These are phyloP conservation scores for Tuber indicum DNA, from an alignment of 495 filamentous ascomycete species.

Conservation along the genomic window DNA sequence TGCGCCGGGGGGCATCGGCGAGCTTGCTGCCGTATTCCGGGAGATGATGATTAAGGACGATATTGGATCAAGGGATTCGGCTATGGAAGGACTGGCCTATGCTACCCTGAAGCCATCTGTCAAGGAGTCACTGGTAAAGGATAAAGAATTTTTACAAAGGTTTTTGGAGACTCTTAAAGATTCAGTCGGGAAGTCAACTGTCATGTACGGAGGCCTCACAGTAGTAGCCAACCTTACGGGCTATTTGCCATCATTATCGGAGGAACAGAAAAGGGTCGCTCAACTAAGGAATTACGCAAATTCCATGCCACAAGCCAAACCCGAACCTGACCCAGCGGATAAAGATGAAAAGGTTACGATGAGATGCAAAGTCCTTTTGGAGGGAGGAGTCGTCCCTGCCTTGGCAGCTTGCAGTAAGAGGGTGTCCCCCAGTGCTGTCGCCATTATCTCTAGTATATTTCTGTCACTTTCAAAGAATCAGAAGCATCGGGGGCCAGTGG, in stretches of 20 bases:
- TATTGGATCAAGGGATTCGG: conserved; percentile 51
- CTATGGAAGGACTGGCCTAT: conserved; percentile 90
- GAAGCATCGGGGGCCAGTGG: conserved; percentile 67
- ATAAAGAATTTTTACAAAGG: conserved; percentile 58
- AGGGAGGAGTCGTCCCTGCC: conserved; percentile 65
- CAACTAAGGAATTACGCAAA: conserved; percentile 92
- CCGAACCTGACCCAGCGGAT: conserved; percentile 60
- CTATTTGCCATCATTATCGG: conserved; percentile 70
- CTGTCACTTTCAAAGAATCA: conserved; percentile 64
- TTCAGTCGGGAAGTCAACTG: conserved; percentile 56
- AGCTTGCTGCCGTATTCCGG: conserved; percentile 72
- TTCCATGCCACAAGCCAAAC: conserved; percentile 55
- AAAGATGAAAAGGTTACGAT: conserved; percentile 65
- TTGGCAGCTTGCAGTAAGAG: conserved; percentile 65
- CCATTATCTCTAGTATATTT: conserved; percentile 66
- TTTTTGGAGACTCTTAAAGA: conserved; percentile 61
- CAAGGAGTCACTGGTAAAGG: conserved; percentile 68
- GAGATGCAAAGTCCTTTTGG: conserved; percentile 70
- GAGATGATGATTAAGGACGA: conserved; percentile 61
- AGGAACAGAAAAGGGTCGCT: conserved; percentile 83
- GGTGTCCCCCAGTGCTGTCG: conserved; percentile 57
- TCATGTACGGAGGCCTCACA: conserved; percentile 77
- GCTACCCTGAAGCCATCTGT: conserved; percentile 73
- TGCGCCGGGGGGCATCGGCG: conserved; percentile 55
- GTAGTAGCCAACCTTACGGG: conserved; percentile 73